Evolutionary conservation across 148 eudicot genomes (phyloP).

Genomic region (Polygonum maritimum): DNA sequence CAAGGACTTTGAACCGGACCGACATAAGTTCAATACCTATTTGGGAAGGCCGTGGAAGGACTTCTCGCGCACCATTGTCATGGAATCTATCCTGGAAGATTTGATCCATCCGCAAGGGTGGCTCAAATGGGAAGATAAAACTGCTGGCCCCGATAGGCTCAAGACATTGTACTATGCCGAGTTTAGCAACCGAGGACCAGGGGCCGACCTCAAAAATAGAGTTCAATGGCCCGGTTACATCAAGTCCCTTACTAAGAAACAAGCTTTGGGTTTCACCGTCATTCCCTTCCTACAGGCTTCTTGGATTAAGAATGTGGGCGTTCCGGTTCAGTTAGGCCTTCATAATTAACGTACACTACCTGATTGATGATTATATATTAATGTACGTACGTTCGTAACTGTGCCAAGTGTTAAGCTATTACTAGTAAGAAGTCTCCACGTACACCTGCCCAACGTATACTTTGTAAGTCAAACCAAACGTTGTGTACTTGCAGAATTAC

Average conservation of each 20-base stretch:
- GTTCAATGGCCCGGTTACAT: conserved; percentile 69
- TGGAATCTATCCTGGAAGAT: conserved; percentile 52
- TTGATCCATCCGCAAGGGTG: conserved; percentile 64
- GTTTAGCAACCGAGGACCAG: conserved; percentile 52
- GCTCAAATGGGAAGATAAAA: conserved; percentile 39
- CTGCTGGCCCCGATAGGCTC: conserved; percentile 20
- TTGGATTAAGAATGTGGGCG: conserved; percentile 19
- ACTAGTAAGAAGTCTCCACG: neutral
- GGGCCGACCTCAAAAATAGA: conserved; percentile 31
- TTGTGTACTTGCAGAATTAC: too few species aligned
- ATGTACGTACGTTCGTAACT: neutral
- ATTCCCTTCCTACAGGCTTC: conserved; percentile 52
- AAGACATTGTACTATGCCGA: conserved; percentile 56
- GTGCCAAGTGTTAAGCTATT: neutral
- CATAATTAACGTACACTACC: neutral
- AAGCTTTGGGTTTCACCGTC: conserved; percentile 41
- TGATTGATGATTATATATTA: neutral
- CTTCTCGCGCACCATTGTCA: conserved; percentile 54
- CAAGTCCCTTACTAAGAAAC: conserved; percentile 32
- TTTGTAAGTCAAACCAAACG: neutral
- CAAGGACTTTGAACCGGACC: conserved; percentile 25
- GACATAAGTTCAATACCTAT: conserved; percentile 37
- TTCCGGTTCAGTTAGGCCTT: conserved; percentile 22
- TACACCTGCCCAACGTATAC: neutral
- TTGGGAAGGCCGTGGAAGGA: conserved; percentile 77